Conservation (phyloP, 768 basidiomycete species). For the Mycena vulgaris region DNA sequence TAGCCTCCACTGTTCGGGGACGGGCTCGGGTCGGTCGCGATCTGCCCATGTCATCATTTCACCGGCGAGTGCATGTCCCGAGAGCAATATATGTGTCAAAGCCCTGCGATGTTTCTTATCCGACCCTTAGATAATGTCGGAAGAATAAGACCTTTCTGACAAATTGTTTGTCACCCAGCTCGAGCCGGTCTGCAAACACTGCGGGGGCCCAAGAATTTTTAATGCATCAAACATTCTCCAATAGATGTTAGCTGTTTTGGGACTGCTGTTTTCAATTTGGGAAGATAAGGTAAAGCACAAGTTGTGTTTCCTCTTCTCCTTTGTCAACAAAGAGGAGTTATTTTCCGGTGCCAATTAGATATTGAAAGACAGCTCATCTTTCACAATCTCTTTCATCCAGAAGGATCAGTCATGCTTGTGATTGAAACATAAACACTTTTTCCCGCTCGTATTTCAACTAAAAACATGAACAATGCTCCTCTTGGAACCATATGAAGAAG, state of each 20-base stretch:
- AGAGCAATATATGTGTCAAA: background rate
- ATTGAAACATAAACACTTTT: no score
- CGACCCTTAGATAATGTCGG: background rate
- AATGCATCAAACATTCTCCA: no score
- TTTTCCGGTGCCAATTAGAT: background rate
- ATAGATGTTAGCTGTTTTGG: no score
- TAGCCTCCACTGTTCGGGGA: background rate
- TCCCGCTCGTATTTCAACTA: no score
- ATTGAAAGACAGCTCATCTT: background rate
- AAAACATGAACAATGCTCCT: no score
- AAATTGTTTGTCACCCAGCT: background rate
- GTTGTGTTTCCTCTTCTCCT: no score
- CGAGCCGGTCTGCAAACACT: background rate
- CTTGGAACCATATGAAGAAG: no score
- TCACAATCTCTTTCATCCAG: background rate
- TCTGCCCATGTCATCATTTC: background rate
- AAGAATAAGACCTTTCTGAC: background rate
- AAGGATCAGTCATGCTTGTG: no score
- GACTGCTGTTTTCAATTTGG: no score
- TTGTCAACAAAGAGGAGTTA: no score
- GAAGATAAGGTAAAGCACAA: no score
- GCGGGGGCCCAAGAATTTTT: no score
- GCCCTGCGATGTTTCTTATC: background rate
- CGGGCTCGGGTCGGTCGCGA: background rate
- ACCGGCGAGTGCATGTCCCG: background rate